Evolutionary conservation across 345 rosid genomes (phyloP), one percentile per base, ranked within the genome.

Genomic region (Gossypioides kirkii): DNA sequence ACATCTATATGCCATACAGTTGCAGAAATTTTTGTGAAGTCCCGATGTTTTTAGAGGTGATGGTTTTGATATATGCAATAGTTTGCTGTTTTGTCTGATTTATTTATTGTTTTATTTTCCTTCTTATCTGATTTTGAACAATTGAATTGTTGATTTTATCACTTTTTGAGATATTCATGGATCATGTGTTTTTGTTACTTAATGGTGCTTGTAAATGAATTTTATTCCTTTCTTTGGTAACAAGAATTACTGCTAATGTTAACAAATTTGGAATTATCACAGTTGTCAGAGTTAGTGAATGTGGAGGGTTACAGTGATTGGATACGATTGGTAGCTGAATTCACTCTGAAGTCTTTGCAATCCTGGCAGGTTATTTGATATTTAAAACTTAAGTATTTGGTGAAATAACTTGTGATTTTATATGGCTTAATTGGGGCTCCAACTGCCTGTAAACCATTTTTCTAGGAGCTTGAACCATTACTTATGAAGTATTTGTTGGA

Each of bases 221-320:
- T 46, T 70, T 22, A 26, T 73, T 50, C 45, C n/a, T 77, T 43
- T 45, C 16, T 63, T 73, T 26, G 26, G 66, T 58, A 36, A 43
- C 36, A 70, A 77, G 64, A 77, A 41, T 71, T 16, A 60, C 20
- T 43, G 43, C 42, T 53, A 14, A 59, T 43, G 52, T 61, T 77
- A 38, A 55, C 61, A 74, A 55, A 71, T 76, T 58, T 76, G 55
- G 72, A 72, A 80, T 79, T 69, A 47, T 78, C 75, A 83, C 91
- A 95, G 99, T 83, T 95, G 83, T 91, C 98, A 32, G 99, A 95
- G 87, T 97, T 95, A 82, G 97, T 95, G 85, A 95, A 87, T 75
- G 91, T 95, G 84, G 97, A 93, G 61, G 98, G 99, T 71, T 95
- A 95, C 69, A 84, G 94, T 83, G 99, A 95, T 59, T 95, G 99